phyloP scores from a whole-genome alignment of 768 basidiomycete genomes.

The Gyrodon lividus region DNA sequence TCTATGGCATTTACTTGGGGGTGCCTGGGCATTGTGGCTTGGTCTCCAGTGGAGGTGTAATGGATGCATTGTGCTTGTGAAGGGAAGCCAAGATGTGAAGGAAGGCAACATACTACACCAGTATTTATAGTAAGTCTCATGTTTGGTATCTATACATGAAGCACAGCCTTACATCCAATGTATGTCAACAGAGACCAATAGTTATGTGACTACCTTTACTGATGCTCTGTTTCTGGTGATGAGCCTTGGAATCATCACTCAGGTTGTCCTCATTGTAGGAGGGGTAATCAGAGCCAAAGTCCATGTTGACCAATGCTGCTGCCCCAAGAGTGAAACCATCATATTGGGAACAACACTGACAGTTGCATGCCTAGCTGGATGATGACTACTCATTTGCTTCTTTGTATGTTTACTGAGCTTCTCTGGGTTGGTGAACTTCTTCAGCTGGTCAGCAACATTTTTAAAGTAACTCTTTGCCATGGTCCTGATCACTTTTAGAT shows the following conservation, averaged over 20 bases:
- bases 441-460: conserved; percentile 20
- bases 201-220: neutral
- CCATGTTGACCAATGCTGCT: neutral
- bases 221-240: neutral
- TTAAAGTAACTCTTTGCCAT: neutral
- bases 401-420: neutral
- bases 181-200: neutral
- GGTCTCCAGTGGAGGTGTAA: neutral
- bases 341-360: neutral
- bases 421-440: neutral
- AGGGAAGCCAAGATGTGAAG: neutral
- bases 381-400: neutral
- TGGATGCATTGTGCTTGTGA: neutral
- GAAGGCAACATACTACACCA: neutral
- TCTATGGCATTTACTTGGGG: neutral
- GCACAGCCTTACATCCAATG: neutral
- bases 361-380: neutral
- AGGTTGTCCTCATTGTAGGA: neutral
- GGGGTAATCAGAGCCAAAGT: neutral
- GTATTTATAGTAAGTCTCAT: no score
- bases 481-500: neutral
- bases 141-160: neutral
- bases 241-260: neutral
- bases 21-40: neutral
- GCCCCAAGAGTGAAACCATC: neutral